These are phyloP conservation scores for Beauveria sp. DNA, from an alignment of 2,329 filamentous ascomycete genomes.

Conservation along the genomic window DNA sequence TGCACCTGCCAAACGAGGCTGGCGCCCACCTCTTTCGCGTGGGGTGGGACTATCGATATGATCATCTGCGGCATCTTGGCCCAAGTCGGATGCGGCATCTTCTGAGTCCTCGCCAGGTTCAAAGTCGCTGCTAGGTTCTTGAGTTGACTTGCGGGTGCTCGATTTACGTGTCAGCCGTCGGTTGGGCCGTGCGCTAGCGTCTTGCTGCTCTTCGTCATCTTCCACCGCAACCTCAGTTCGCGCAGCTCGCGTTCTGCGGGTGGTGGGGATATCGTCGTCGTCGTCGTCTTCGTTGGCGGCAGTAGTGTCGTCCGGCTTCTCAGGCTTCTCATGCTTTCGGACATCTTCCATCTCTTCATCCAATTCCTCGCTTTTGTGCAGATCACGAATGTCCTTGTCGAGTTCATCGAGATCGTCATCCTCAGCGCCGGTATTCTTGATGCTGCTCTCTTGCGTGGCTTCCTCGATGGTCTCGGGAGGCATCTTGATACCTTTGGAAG, in stretches of 20 bases:
- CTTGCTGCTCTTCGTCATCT: constrained; percentile 22
- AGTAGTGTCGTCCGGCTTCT: constrained; percentile 17
- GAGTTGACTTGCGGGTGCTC: constrained; percentile 35
- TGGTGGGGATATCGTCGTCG: constrained; percentile 42
- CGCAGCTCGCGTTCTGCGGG: constrained; percentile 36
- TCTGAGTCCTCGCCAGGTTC: constrained; percentile 53
- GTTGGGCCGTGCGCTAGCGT: constrained; percentile 24
- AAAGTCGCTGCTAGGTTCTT: constrained; percentile 54
- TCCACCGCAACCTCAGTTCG: constrained; percentile 24
- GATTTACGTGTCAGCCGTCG: constrained; percentile 42
- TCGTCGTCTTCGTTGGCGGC: constrained; percentile 25
- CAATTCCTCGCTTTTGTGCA: constrained; percentile 19
- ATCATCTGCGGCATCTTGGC: constrained; percentile 33
- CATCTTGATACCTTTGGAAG: constrained; percentile 42
- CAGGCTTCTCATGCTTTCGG: constrained; percentile 16
- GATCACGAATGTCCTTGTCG: constrained; percentile 31
- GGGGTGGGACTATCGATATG: constrained; percentile 42
- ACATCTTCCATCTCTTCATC: constrained; percentile 24
- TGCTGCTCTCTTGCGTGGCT: constrained; percentile 45
- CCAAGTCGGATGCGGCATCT: constrained; percentile 39
- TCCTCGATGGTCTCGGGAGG: constrained; percentile 43
- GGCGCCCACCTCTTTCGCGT: constrained; percentile 36
- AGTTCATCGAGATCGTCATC: constrained; percentile 27
- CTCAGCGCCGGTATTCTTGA: constrained; percentile 18
- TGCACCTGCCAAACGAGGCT: constrained; percentile 36